phyloP scores from a whole-genome alignment of 2,329 filamentous ascomycete genomes.

The Ceratocystis smalleyi region DNA sequence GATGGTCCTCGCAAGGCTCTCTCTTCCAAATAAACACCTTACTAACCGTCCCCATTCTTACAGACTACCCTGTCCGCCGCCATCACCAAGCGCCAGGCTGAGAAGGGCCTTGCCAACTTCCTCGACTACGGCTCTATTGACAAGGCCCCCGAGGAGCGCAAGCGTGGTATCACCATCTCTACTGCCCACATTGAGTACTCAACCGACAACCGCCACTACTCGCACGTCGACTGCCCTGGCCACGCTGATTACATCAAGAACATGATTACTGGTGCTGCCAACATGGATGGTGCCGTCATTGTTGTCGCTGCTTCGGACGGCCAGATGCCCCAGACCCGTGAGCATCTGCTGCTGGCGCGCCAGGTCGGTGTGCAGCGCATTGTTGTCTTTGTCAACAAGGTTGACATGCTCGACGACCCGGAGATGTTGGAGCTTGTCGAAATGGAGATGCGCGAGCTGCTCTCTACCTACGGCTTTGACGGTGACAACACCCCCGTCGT shows the following conservation, averaged over 20 bases:
- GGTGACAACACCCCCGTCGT: slow-evolving; percentile 95
- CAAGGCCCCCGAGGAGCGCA: slow-evolving; percentile 97
- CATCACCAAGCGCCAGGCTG: slow-evolving; percentile 94
- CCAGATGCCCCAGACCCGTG: slow-evolving; percentile 98
- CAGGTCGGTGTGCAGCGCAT: slow-evolving; percentile 97
- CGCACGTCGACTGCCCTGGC: slow-evolving; percentile 98
- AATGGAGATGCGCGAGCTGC: slow-evolving; percentile 99
- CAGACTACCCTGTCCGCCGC: slow-evolving; percentile 96
- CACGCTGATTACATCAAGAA: slow-evolving; percentile 99
- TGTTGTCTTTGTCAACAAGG: slow-evolving; percentile 99
- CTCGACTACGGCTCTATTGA: slow-evolving; percentile 97
- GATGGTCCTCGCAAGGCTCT: background rate
- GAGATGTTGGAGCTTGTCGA: slow-evolving; percentile 99
- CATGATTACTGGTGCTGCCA: slow-evolving; percentile 99
- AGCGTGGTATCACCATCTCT: slow-evolving; percentile 99
- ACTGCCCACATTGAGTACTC: slow-evolving; percentile 97
- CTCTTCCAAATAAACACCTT: background rate
- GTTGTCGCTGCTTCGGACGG: slow-evolving; percentile 96
- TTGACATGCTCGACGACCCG: slow-evolving; percentile 90
- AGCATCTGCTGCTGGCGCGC: slow-evolving; percentile 92
- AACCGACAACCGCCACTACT: slow-evolving; percentile 89
- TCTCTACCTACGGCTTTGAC: slow-evolving; percentile 86
- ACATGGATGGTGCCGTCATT: slow-evolving; percentile 98
- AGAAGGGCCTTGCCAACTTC: slow-evolving; percentile 86
- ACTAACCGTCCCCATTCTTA: background rate